phyloP scores from a whole-genome alignment of 2,329 filamentous ascomycete species.

The Sporothrix mexicana region DNA sequence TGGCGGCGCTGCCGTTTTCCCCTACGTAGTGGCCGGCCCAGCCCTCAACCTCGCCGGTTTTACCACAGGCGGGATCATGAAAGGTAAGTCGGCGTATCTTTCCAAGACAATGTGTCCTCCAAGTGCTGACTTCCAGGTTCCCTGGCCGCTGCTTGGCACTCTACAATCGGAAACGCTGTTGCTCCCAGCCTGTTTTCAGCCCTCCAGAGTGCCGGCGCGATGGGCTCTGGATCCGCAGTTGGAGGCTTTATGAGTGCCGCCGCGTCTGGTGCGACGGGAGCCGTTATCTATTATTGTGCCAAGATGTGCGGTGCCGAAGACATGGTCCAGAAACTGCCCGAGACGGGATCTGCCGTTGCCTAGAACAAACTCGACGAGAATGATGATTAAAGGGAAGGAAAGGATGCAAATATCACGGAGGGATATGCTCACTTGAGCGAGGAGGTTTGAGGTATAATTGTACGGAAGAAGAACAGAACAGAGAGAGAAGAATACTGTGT shows the following conservation, averaged over 20 bases:
- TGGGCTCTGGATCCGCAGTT: conserved; percentile 39
- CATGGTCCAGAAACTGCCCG: neutral
- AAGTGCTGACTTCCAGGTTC: conserved; percentile 37
- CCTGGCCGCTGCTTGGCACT: conserved; percentile 41
- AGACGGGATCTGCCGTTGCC: neutral
- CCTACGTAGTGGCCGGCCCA: neutral
- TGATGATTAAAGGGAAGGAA: no score
- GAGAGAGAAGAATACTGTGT: neutral
- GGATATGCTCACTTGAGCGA: no score
- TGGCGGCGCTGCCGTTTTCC: neutral
- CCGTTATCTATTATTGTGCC: neutral
- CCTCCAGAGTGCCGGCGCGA: conserved; percentile 44
- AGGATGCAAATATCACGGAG: no score
- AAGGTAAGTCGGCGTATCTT: neutral
- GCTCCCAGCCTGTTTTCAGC: conserved; percentile 41
- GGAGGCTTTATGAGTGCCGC: neutral
- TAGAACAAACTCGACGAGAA: neutral
- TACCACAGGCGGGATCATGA: conserved; percentile 22
- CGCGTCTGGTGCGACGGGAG: neutral
- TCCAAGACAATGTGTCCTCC: conserved; percentile 3
- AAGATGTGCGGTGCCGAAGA: neutral
- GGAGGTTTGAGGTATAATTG: neutral
- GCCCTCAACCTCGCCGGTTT: conserved; percentile 31
- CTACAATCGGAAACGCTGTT: conserved; percentile 42
- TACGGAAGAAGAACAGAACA: neutral